Evolutionary conservation across 106 monocot genomes (phyloP).

Genomic region (Acorus gramineus): DNA sequence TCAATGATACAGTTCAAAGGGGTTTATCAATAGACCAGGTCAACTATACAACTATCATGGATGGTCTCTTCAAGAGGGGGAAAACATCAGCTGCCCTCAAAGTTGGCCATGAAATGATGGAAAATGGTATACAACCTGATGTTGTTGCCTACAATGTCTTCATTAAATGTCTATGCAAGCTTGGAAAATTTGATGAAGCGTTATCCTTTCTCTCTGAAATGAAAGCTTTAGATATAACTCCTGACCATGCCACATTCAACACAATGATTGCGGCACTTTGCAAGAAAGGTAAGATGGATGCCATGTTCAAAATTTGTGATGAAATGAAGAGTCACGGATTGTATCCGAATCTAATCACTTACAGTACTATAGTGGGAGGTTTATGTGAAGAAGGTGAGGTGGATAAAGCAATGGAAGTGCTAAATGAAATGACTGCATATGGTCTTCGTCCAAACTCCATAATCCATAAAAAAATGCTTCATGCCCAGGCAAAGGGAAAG

Average conservation of each 20-base stretch:
- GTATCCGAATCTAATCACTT: conserved; percentile 66
- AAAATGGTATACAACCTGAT: conserved; percentile 47
- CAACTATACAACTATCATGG: conserved; percentile 87
- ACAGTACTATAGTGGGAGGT: conserved; percentile 39
- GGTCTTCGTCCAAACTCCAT: conserved; percentile 32
- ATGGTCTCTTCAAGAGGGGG: conserved; percentile 69
- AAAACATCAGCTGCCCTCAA: conserved; percentile 48
- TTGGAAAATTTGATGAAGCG: conserved; percentile 63
- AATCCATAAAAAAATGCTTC: conserved; percentile 44
- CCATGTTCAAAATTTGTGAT: conserved; percentile 35
- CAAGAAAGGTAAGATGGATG: conserved; percentile 38
- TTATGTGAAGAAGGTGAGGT: conserved; percentile 33
- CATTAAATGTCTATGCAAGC: conserved; percentile 60
- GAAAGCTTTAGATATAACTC: conserved; percentile 46
- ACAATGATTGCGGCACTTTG: conserved; percentile 52
- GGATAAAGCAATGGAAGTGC: conserved; percentile 30
- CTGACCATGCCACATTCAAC: conserved; percentile 75
- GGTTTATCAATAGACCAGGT: conserved; percentile 52
- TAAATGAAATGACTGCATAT: conserved; percentile 52
- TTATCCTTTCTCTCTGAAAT: conserved; percentile 42
- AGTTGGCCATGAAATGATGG: conserved; percentile 54
- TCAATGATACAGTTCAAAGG: conserved; percentile 34
- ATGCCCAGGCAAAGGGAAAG: conserved; percentile 41
- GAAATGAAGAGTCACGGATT: conserved; percentile 60
- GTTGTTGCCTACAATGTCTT: conserved; percentile 71